These are phyloP conservation scores for Camelina sativa DNA, from an alignment of 345 rosid genomes.

Conservation along the genomic window DNA sequence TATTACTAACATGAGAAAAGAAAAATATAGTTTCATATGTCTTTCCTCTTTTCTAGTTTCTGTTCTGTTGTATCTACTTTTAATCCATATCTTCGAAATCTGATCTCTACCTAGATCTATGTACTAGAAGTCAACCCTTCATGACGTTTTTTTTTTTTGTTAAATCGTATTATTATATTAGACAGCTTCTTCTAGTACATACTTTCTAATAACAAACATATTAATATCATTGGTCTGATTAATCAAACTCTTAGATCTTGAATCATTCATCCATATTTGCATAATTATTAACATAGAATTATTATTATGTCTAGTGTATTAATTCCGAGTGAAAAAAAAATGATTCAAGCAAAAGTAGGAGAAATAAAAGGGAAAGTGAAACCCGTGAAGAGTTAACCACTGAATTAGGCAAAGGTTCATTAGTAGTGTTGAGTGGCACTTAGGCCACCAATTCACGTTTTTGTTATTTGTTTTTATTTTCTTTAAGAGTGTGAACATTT, in stretches of 20 bases:
- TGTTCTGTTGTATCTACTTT: constrained; percentile 45
- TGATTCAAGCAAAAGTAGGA: constrained; percentile 30
- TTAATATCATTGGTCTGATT: constrained; percentile 16
- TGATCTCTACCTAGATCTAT: constrained; percentile 43
- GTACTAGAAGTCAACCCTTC: constrained; percentile 43
- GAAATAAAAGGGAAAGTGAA: constrained; percentile 42
- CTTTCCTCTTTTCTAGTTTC: constrained; percentile 30
- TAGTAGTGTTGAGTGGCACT: constrained; percentile 50
- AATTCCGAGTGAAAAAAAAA: constrained; percentile 5
- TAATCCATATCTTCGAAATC: constrained; percentile 40
- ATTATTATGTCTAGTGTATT: constrained; percentile 7
- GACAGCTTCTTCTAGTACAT: constrained; percentile 41
- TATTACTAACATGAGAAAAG: neutral
- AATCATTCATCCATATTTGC: constrained; percentile 24
- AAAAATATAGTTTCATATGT: neutral
- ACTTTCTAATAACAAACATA: constrained; percentile 31
- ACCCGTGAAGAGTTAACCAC: constrained; percentile 52
- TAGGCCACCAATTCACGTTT: constrained; percentile 44
- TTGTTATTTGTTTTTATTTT: constrained; percentile 4
- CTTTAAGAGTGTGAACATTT: constrained; percentile 37
- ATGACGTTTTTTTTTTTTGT: constrained; percentile 32
- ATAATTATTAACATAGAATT: constrained; percentile 1
- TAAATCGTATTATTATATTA: constrained; percentile 5
- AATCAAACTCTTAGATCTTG: constrained; percentile 35
- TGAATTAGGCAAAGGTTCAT: constrained; percentile 48